These are phyloP conservation scores for Protomyces inundatus DNA, from an alignment of 1,139 yeast species.

Conservation along the genomic window DNA sequence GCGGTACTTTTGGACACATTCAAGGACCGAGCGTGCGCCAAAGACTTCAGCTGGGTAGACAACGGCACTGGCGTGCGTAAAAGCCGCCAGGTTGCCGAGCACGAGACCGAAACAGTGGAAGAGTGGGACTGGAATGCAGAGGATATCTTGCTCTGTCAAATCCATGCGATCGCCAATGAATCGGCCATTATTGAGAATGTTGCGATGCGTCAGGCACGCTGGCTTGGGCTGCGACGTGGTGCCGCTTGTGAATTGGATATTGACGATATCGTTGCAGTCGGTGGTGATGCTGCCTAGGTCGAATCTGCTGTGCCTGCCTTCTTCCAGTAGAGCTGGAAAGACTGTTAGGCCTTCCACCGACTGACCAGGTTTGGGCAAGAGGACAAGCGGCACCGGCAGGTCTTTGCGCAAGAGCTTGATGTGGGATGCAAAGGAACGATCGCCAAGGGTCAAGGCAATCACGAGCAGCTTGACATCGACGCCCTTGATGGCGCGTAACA, in stretches of 20 bases:
- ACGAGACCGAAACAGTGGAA: slow-evolving; percentile 41
- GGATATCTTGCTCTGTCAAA: slow-evolving; percentile 36
- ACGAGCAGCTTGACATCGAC: slow-evolving; percentile 36
- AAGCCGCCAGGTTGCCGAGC: slow-evolving; percentile 37
- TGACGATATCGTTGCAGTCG: slow-evolving; percentile 37
- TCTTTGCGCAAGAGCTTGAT: slow-evolving; percentile 7
- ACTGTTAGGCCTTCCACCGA: background rate
- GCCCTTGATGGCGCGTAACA: slow-evolving; percentile 35
- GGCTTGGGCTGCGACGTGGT: slow-evolving; percentile 74
- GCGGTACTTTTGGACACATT: slow-evolving; percentile 35
- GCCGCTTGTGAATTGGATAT: slow-evolving; percentile 59
- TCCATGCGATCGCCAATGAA: slow-evolving; percentile 37
- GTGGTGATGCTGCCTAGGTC: slow-evolving; percentile 31
- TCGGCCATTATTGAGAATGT: slow-evolving; percentile 38
- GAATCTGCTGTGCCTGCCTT: background rate
- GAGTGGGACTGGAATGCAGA: slow-evolving; percentile 40
- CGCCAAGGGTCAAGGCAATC: slow-evolving; percentile 33
- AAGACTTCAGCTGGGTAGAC: slow-evolving; percentile 39
- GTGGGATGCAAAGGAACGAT: slow-evolving; percentile 29
- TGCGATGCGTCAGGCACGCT: slow-evolving; percentile 55
- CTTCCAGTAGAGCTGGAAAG: background rate
- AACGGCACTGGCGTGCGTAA: slow-evolving; percentile 36
- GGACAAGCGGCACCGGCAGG: background rate
- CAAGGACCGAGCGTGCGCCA: slow-evolving; percentile 35
- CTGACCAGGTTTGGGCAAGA: background rate